Conservation (phyloP, 495 filamentous ascomycete genomes). For the Neurospora tetraspora region DNA sequence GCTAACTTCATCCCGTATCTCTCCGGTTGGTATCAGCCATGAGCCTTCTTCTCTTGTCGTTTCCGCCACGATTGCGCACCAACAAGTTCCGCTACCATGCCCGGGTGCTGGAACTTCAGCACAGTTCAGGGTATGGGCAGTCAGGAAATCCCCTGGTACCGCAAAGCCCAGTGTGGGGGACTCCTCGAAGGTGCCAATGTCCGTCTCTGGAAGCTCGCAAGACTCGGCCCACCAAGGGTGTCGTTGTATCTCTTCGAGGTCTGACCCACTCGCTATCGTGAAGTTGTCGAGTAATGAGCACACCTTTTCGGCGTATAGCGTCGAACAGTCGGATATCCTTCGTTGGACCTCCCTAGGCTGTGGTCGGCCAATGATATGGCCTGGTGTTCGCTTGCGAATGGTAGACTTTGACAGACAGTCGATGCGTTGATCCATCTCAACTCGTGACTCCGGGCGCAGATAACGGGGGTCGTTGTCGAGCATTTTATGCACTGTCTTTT, state of each 20-base stretch:
- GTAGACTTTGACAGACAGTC: constrained; percentile 16
- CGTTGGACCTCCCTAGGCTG: constrained; percentile 5
- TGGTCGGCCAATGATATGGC: background rate
- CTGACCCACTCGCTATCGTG: constrained; percentile 14
- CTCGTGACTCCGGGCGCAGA: constrained; percentile 33
- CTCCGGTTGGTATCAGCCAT: constrained; percentile 15
- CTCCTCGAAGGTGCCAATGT: constrained; percentile 7
- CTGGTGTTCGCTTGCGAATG: constrained; percentile 5
- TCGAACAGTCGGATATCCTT: constrained; percentile 19
- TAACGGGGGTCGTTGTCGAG: constrained; percentile 38
- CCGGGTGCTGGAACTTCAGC: constrained; percentile 19
- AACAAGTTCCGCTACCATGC: constrained; percentile 27
- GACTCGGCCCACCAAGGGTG: background rate
- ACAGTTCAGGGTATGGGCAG: constrained; percentile 14
- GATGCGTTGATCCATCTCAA: constrained; percentile 32
- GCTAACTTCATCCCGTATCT: constrained; percentile 7
- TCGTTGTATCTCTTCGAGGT: constrained; percentile 4
- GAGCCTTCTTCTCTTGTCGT: constrained; percentile 9
- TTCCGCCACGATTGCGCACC: constrained; percentile 28
- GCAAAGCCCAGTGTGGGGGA: constrained; percentile 18
- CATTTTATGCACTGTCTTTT: constrained; percentile 37
- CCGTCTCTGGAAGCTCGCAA: background rate
- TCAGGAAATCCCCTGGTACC: constrained; percentile 33
- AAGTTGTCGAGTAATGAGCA: constrained; percentile 15
- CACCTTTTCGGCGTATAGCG: constrained; percentile 17